Conservation (phyloP, 2,329 filamentous ascomycete species). For the Calcarisporium arbuscula region DNA sequence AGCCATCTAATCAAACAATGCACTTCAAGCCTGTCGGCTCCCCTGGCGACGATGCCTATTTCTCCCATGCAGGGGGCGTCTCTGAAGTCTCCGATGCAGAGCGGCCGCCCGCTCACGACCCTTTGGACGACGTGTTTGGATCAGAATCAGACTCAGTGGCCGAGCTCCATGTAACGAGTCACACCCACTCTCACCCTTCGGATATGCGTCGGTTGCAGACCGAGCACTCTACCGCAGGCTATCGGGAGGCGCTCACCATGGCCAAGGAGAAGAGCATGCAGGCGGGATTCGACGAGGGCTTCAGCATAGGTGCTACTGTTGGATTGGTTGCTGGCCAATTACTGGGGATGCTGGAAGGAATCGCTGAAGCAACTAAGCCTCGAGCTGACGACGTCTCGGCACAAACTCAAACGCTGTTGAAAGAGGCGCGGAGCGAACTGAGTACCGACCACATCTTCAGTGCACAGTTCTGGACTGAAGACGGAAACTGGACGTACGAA, state of each 20-base stretch:
- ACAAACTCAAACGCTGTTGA: slow-evolving; percentile 27
- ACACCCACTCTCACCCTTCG: slow-evolving; percentile 33
- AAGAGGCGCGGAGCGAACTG: slow-evolving; percentile 52
- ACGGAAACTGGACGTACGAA: slow-evolving; percentile 65
- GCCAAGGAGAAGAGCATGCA: slow-evolving; percentile 76
- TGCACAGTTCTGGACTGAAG: slow-evolving; percentile 57
- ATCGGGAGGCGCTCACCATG: slow-evolving; percentile 75
- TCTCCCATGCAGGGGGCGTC: slow-evolving; percentile 14
- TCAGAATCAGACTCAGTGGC: slow-evolving; percentile 17
- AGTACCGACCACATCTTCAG: slow-evolving; percentile 57
- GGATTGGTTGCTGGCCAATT: slow-evolving; percentile 69
- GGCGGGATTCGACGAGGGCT: slow-evolving; percentile 86
- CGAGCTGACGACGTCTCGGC: slow-evolving; percentile 17
- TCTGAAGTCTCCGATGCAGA: slow-evolving; percentile 2
- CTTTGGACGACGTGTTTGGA: slow-evolving; percentile 32
- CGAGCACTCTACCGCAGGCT: slow-evolving; percentile 78
- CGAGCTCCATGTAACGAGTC: slow-evolving; percentile 9
- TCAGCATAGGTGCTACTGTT: slow-evolving; percentile 73
- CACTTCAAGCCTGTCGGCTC: slow-evolving; percentile 27
- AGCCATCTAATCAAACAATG: slow-evolving; percentile 20
- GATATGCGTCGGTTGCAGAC: slow-evolving; percentile 70
- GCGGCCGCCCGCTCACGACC: slow-evolving; percentile 15
- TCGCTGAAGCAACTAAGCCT: slow-evolving; percentile 43
- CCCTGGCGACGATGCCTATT: slow-evolving; percentile 20
- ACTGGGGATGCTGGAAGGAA: slow-evolving; percentile 70